Evolutionary conservation across 345 rosid species (phyloP).

Genomic region (Erodium maritimum): DNA sequence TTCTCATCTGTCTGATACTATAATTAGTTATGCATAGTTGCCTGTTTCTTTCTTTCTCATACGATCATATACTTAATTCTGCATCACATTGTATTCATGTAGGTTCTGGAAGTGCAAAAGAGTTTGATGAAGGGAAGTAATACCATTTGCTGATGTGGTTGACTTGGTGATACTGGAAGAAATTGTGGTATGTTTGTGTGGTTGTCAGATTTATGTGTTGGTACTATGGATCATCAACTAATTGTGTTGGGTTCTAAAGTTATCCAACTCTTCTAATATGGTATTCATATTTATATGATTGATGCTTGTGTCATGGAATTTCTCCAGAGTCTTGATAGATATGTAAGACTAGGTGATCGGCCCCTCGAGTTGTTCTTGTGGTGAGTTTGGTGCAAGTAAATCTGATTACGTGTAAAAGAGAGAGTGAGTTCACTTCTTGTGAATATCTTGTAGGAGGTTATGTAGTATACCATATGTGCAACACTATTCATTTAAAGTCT

Average conservation of each 20-base stretch:
- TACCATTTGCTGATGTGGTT: slow-evolving; percentile 93
- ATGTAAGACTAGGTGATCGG: slow-evolving; percentile 78
- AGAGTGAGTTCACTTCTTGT: background rate
- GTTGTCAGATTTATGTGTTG: background rate
- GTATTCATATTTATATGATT: slow-evolving; percentile 12
- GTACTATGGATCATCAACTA: slow-evolving; percentile 1
- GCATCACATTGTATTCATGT: too few relatives aligned
- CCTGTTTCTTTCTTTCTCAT: too few relatives aligned
- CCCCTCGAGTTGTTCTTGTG: slow-evolving; percentile 97
- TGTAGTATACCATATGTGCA: background rate
- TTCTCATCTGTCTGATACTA: too few relatives aligned
- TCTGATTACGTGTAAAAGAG: background rate
- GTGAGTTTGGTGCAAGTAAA: slow-evolving; percentile 29
- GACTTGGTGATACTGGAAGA: slow-evolving; percentile 97
- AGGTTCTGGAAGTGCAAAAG: slow-evolving; percentile 51
- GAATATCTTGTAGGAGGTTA: background rate
- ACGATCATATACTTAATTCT: too few relatives aligned
- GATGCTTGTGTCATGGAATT: slow-evolving; percentile 52
- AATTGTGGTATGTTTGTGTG: slow-evolving; percentile 59
- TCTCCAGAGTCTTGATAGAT: slow-evolving; percentile 82
- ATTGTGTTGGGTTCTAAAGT: background rate
- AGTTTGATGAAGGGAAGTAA: slow-evolving; percentile 53
- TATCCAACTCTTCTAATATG: background rate
- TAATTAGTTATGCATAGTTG: too few relatives aligned
- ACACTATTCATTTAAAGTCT: background rate